Base-by-base conservation (phyloP, 2,329 filamentous ascomycete genomes). In the Orbilia blumenaviensis region DNA sequence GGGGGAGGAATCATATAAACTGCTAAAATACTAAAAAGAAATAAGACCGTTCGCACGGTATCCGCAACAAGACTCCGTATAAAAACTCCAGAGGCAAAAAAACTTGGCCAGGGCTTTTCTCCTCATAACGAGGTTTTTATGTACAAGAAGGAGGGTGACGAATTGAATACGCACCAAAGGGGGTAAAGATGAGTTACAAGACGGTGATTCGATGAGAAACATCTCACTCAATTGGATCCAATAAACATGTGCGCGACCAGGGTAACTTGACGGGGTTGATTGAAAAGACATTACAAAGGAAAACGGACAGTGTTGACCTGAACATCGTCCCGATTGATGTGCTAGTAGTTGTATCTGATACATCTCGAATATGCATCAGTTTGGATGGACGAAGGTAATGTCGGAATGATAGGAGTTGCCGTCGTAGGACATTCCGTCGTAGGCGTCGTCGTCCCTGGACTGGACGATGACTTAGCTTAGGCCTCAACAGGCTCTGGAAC, bases 301-400 rank as follows among this genome's bases (percentile, higher is more conserved):
- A 74, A 74, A 46, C 50, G 69, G 69, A 74, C 69, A 74, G 62
- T 66, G 69, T 74, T 74, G 56, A 67, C 69, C 69, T 66, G 69
- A 74, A 74, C 69, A 67, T 74, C 48, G 60, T 46, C 68, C 68
- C 54, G 21, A 66, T 52, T 52, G 68, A 66, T 60, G 46, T 56
- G 41, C 23, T 58, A 6, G 34, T 38, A 34, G 27, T 52, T 62
- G 66, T 38, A 21, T 16, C 32, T 50, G 56, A 60, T 66, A 52
- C 46, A 32, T 18, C 41, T 44, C 42, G 67, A 27, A 38, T 14
- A 21, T 34, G 58, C 25, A 58, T 50, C 46, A 60, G 23, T 46
- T 25, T 32, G 0, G 66, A 44, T 56, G 66, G 38, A 56, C 25
- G 36, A 46, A 54, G 29, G 50, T 38, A 34, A 42, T 46, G 50